Conservation (phyloP, 192 early-diverging fungal species). For the Phycomyces nitens region DNA sequence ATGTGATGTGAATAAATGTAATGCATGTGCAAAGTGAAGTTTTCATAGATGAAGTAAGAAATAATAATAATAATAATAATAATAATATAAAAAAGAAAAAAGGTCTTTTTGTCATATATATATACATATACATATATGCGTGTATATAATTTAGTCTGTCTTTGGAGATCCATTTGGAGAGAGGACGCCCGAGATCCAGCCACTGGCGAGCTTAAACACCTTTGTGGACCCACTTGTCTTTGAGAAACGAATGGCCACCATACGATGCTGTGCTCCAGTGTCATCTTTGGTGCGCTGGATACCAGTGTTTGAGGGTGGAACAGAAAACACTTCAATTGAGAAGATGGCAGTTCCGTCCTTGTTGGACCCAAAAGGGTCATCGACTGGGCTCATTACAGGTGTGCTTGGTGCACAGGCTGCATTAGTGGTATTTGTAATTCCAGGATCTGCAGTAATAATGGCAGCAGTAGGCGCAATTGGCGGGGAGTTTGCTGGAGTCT, state of each 20-base stretch:
- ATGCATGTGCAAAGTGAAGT: too few relatives aligned
- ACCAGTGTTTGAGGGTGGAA: slow-evolving; percentile 3
- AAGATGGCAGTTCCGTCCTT: slow-evolving; percentile 26
- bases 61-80: too few relatives aligned
- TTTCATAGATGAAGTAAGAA: too few relatives aligned
- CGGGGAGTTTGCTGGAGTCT: slow-evolving; percentile 1
- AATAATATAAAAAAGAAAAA: too few relatives aligned
- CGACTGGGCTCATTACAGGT: background rate
- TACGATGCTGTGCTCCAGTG: slow-evolving; percentile 4
- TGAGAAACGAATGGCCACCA: slow-evolving; percentile 23
- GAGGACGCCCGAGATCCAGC: slow-evolving; percentile 26
- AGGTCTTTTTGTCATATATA: too few relatives aligned
- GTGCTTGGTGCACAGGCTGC: background rate
- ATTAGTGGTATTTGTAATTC: too few relatives aligned
- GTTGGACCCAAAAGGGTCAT: background rate
- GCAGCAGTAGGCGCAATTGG: background rate
- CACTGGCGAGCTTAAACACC: slow-evolving; percentile 31
- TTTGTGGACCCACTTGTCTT: slow-evolving; percentile 31
- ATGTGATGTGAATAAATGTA: too few relatives aligned
- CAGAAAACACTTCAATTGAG: slow-evolving; percentile 24
- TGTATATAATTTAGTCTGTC: background rate
- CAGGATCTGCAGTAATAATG: background rate
- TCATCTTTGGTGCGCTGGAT: background rate
- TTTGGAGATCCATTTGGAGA: background rate
- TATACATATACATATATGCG: too few relatives aligned